Percentiles rank a stretch among this genome's conserved stretches.
phyloP scores from a whole-genome alignment of 495 filamentous ascomycete species.

The Astrothelium macrocarpum region DNA sequence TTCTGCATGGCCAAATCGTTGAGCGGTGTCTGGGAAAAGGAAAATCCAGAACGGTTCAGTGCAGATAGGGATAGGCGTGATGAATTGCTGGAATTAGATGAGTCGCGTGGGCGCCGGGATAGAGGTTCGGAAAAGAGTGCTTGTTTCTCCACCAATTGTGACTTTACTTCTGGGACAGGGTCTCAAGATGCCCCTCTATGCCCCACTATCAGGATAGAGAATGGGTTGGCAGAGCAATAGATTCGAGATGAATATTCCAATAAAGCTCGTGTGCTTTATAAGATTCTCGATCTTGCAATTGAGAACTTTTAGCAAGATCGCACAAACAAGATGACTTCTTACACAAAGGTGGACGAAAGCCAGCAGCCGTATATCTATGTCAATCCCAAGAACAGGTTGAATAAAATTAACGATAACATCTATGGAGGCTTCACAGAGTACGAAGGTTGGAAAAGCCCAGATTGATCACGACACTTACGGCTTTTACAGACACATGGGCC shows the following conservation, averaged over 20 bases:
- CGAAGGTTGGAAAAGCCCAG: conserved; percentile 16
- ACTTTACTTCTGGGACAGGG: background rate
- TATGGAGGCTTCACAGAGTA: conserved; percentile 73
- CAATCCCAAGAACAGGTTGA: conserved; percentile 48
- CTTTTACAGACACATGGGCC: conserved; percentile 58
- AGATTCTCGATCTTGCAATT: background rate
- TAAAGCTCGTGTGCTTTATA: background rate
- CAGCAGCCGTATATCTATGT: conserved; percentile 52
- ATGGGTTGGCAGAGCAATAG: background rate
- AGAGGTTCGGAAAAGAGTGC: background rate
- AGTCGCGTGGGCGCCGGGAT: background rate
- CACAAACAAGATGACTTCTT: conserved; percentile 50
- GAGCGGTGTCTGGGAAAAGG: background rate
- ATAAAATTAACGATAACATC: conserved; percentile 62
- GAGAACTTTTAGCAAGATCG: background rate
- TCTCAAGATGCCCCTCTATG: background rate
- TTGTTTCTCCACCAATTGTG: background rate
- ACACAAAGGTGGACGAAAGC: conserved; percentile 51
- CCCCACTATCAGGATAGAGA: background rate
- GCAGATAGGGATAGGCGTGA: background rate
- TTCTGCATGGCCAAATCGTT: background rate
- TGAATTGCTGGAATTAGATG: background rate
- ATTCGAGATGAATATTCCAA: background rate
- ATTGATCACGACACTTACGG: background rate
- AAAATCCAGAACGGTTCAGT: background rate